Conservation (phyloP, 2,329 filamentous ascomycete species). For the Salinomyces thailandicus region DNA sequence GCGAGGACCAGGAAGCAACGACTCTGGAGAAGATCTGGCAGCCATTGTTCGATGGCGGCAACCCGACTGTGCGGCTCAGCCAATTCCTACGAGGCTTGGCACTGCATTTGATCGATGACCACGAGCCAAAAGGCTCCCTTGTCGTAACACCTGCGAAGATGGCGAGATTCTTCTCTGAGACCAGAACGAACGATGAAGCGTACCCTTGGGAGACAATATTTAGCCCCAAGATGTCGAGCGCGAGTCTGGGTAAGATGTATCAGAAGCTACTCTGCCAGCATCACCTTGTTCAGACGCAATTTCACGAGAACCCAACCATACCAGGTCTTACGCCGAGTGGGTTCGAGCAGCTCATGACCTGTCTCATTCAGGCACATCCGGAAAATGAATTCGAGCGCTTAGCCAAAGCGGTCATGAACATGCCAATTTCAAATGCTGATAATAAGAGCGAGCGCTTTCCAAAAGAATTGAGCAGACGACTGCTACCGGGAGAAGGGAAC, state of each 20-base stretch:
- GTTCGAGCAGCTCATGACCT: constrained; percentile 54
- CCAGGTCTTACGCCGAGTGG: constrained; percentile 38
- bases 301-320: constrained; percentile 32
- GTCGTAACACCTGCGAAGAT: constrained; percentile 70
- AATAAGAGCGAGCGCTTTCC: constrained; percentile 64
- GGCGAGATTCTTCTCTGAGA: constrained; percentile 59
- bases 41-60: constrained; percentile 57
- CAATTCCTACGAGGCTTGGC: constrained; percentile 66
- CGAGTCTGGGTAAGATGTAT: constrained; percentile 36
- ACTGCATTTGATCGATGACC: constrained; percentile 61
- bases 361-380: constrained; percentile 64
- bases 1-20: constrained; percentile 38
- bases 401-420: constrained; percentile 54
- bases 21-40: constrained; percentile 68
- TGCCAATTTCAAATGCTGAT: constrained; percentile 58
- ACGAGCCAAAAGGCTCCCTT: constrained; percentile 54
- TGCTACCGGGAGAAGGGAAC: constrained; percentile 56
- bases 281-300: constrained; percentile 37
- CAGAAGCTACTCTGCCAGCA: constrained; percentile 39
- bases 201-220: constrained; percentile 52
- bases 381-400: constrained; percentile 64
- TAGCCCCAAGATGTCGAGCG: constrained; percentile 31
- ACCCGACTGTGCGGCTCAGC: constrained; percentile 56
- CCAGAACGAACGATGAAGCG: constrained; percentile 52
- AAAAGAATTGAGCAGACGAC: constrained; percentile 62